Evolutionary conservation across 805 yeast species (phyloP).

Genomic region (Spathaspora gorwiae): DNA sequence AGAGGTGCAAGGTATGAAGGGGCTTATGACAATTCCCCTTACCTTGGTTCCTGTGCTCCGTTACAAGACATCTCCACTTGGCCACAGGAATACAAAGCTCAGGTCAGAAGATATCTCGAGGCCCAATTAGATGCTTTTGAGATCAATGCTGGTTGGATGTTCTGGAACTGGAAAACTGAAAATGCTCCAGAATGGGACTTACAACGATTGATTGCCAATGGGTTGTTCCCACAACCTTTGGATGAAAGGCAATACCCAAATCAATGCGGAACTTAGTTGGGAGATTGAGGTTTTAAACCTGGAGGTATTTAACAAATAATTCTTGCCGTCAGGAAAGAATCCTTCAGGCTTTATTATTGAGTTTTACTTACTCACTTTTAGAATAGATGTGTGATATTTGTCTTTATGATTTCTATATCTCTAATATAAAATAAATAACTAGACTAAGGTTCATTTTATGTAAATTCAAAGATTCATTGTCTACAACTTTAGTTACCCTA

Average conservation of each 20-base stretch:
- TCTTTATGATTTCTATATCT: too few relatives aligned
- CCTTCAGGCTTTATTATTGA: too few relatives aligned
- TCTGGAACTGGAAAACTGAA: constrained; percentile 93
- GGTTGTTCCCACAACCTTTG: constrained; percentile 78
- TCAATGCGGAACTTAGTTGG: constrained; percentile 44
- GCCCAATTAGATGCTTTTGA: constrained; percentile 84
- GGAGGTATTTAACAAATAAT: too few relatives aligned
- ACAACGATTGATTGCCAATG: constrained; percentile 48
- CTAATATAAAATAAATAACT: too few relatives aligned
- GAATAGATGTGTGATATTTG: too few relatives aligned
- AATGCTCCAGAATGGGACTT: constrained; percentile 81
- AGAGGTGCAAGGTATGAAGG: constrained; percentile 80
- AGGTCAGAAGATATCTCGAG: constrained; percentile 70
- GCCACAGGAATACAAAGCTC: constrained; percentile 50
- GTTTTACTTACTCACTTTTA: too few relatives aligned
- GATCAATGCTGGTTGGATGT: constrained; percentile 76
- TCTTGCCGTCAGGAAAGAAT: too few relatives aligned
- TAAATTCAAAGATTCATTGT: too few relatives aligned
- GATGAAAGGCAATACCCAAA: constrained; percentile 60
- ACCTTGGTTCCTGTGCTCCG: constrained; percentile 57
- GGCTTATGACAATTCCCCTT: constrained; percentile 33
- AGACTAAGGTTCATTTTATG: too few relatives aligned
- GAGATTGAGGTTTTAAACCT: too few relatives aligned
- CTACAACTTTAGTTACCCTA: too few relatives aligned
- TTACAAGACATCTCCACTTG: constrained; percentile 39